These are phyloP conservation scores for Picea abies DNA, from an alignment of 83 land plant genomes.

Conservation along the genomic window DNA sequence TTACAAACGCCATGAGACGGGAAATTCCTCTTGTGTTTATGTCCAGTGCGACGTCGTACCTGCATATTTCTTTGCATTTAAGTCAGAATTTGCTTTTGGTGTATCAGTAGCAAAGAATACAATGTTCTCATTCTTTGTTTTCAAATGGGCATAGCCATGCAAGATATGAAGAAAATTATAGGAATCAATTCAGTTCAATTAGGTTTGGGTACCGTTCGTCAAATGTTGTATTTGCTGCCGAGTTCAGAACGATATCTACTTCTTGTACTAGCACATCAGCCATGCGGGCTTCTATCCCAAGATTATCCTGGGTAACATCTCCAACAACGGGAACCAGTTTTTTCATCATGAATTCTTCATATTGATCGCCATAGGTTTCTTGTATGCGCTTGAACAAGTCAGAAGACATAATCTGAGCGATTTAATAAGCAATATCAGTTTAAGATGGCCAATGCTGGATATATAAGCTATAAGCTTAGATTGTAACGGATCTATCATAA, in stretches of 20 bases:
- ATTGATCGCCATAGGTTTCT: constrained; percentile 58
- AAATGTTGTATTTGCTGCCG: constrained; percentile 92
- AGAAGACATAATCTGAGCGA: constrained; percentile 51
- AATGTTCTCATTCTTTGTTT: neutral
- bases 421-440: no score
- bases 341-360: constrained; percentile 61
- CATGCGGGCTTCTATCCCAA: constrained; percentile 53
- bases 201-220: constrained; percentile 67
- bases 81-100: no score
- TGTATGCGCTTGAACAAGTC: constrained; percentile 60
- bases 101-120: neutral
- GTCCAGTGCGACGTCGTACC: constrained; percentile 85
- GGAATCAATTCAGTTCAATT: neutral
- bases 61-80: constrained; percentile 15
- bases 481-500: no score
- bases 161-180: neutral
- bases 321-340: constrained; percentile 83
- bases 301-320: constrained; percentile 45
- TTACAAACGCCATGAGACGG: constrained; percentile 66
- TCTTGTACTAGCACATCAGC: constrained; percentile 38
- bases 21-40: constrained; percentile 85
- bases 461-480: neutral
- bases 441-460: neutral
- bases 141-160: neutral
- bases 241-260: constrained; percentile 78